Evolutionary conservation across 2,329 filamentous ascomycete genomes (phyloP), one percentile per base, ranked within the genome.

Genomic region (Dendryphion nanum): DNA sequence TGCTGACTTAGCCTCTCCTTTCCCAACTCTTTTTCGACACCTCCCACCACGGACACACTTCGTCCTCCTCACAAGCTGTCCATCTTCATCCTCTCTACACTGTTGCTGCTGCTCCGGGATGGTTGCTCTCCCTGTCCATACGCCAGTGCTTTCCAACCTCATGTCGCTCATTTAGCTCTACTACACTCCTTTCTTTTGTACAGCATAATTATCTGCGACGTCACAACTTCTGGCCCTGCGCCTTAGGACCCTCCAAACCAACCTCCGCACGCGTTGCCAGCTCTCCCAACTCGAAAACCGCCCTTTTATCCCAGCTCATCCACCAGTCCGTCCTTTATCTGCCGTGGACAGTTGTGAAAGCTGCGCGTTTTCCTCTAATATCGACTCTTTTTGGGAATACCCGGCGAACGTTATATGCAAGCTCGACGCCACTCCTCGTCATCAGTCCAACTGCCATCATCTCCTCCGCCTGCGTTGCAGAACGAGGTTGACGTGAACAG

Each of bases 151-250:
- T 19, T 49, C 45, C 47, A 45, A 53, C 54, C 48, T 51, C 42
- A 66, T 66, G 62, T 64, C 62, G 50, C 59, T 66, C 62, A 50
- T 62, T 63, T 64, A 63, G 57, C 50, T 51, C 37, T 47, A 33
- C 16, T 40, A 36, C 44, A 35, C 24, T 50, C 42, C 52, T 64
- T 63, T 62, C 60, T 53, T 64, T 63, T 59, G 50, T 62, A 51
- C 40, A 8, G 57, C 54, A 45, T 63, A 53, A 54, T 58, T 50
- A 44, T 44, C 45, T 26, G 10, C 23, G 23, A 50, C 57, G 48
- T 55, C 56, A 47, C 45, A 44, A 28, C 23, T 3, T 38, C 38
- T 44, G 45, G 41, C 44, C 46, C 41, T 30, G 44, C 48, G 43
- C 48, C 44, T 44, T 38, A 45, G 40, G 33, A 29, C 42, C 38